phyloP scores from a whole-genome alignment of 441 rosid species.

The Pelargonium myrrhifolium region DNA sequence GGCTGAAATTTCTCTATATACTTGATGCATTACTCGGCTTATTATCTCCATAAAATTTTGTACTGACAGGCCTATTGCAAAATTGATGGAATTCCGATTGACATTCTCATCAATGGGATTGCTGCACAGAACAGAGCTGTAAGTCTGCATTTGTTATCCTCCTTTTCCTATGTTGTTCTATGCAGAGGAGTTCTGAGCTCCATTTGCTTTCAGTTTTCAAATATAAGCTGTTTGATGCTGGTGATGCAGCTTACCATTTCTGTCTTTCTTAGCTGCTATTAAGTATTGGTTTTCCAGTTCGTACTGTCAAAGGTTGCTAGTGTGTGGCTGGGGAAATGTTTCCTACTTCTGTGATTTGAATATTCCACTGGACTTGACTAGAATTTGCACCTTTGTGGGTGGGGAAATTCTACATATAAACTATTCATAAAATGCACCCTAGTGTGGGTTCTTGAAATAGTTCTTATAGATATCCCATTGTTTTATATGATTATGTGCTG shows the following conservation, averaged over 20 bases:
- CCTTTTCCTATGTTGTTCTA: neutral
- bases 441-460: too few species aligned
- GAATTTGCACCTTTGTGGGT: too few species aligned
- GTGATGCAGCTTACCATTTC: neutral
- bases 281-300: neutral
- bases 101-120: constrained; percentile 65
- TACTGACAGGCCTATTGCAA: constrained; percentile 79
- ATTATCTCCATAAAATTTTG: constrained; percentile 13
- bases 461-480: too few species aligned
- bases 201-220: neutral
- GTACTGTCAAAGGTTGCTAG: neutral
- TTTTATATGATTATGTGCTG: too few species aligned
- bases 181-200: neutral
- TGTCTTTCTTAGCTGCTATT: neutral
- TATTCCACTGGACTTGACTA: too few species aligned
- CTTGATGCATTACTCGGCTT: neutral
- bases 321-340: neutral
- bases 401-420: too few species aligned
- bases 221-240: neutral
- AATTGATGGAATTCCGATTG: constrained; percentile 73
- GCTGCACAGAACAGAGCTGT: constrained; percentile 87
- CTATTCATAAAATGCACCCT: too few species aligned
- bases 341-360: neutral
- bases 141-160: constrained; percentile 28
- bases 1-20: neutral